These are phyloP conservation scores for Symbiodinium pilosum DNA, from an alignment of 73 alveolate genomes.

Conservation along the genomic window DNA sequence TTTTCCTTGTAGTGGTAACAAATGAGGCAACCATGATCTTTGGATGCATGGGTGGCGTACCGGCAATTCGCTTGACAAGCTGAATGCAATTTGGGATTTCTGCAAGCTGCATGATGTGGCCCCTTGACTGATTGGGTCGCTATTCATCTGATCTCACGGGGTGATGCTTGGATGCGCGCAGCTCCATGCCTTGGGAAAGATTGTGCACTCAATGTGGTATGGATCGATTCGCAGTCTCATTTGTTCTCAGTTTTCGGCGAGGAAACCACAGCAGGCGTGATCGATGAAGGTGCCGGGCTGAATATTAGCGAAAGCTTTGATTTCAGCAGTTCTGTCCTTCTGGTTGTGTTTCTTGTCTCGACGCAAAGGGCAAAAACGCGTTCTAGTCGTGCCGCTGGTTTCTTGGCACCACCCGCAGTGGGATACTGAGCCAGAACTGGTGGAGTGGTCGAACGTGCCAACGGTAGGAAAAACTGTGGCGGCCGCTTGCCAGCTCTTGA, in stretches of 20 bases:
- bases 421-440: conserved; percentile 74
- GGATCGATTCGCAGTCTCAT: too few relatives aligned
- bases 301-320: background rate
- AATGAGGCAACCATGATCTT: conserved; percentile 59
- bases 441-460: conserved; percentile 43
- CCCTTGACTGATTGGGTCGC: conserved; percentile 13
- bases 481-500: conserved; percentile 18
- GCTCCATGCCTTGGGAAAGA: too few relatives aligned
- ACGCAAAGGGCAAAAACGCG: background rate
- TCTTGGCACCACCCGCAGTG: conserved; percentile 92
- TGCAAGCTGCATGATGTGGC: conserved; percentile 23
- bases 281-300: background rate
- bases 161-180: too few relatives aligned
- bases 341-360: background rate
- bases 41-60: conserved; percentile 86
- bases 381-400: conserved; percentile 43
- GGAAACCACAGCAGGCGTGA: background rate
- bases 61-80: conserved; percentile 68
- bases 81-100: conserved; percentile 25
- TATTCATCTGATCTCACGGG: too few relatives aligned
- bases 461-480: conserved; percentile 30
- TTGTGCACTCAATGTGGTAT: too few relatives aligned
- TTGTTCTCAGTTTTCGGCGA: background rate
- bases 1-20: background rate
- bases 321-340: background rate